Conservation (phyloP, 208 protist species). For the Acanthamoeba quina region DNA sequence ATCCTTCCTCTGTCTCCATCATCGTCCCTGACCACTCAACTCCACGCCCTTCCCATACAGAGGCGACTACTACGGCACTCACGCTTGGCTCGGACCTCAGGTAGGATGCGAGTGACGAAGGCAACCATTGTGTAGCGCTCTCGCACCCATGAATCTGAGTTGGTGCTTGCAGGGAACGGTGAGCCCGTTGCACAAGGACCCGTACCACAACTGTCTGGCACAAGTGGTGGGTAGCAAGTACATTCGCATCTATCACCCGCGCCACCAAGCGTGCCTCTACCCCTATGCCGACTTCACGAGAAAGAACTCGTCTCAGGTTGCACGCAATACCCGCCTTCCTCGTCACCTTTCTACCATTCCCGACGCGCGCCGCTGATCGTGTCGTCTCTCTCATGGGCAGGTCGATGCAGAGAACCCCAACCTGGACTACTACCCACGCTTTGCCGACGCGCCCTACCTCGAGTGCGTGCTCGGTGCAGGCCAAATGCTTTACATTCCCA, state of each 20-base stretch:
- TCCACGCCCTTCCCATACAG: neutral
- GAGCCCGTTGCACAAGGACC: conserved; percentile 41
- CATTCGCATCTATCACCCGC: conserved; percentile 20
- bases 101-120: neutral
- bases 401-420: conserved; percentile 18
- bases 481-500: conserved; percentile 17
- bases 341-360: neutral
- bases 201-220: conserved; percentile 40
- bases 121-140: too few relatives aligned
- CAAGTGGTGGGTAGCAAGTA: conserved; percentile 57
- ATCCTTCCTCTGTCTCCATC: too few relatives aligned
- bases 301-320: conserved; percentile 36
- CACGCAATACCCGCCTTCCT: too few relatives aligned
- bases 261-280: conserved; percentile 24
- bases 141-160: neutral
- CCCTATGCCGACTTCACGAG: conserved; percentile 11
- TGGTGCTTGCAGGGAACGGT: conserved; percentile 1
- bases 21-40: neutral
- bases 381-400: neutral
- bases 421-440: conserved; percentile 24
- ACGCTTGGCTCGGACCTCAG: conserved; percentile 21
- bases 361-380: neutral
- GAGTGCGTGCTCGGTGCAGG: neutral
- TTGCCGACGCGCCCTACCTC: neutral
- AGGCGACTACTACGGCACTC: conserved; percentile 57